Evolutionary conservation across 2,329 filamentous ascomycete genomes (phyloP), one percentile per base, ranked within the genome.

Genomic region (Furcasterigmium furcatum): DNA sequence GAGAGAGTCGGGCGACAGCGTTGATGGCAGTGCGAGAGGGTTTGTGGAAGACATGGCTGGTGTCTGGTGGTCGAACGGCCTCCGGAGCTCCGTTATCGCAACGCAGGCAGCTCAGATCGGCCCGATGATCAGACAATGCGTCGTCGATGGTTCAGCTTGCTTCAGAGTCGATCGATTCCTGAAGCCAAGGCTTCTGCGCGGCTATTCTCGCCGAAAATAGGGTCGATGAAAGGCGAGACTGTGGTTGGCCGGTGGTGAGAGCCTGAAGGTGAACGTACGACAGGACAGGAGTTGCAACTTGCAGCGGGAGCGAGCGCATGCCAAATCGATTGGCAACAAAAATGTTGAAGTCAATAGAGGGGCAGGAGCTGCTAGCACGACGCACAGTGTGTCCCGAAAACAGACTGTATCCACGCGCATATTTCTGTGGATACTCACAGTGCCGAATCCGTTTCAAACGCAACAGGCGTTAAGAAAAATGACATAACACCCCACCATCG

Each of bases 1-100:
- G 70, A 96, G 89, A 41, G 83, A 82, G 65, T 91, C 85, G 22
- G 91, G 87, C 41, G 88, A 80, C 51, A 94, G 86, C 46, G 85
- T 82, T 3, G 79, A 69, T 25, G 85, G 77, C 47, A 80, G 70
- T 51, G 72, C 70, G 59, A 77, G 72, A 19, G 67, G 71, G 58
- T 67, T 72, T 22, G 36, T 13, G 14, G 36, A 5, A 21, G 36
- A 25, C 36, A 39, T 39, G 36, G 36, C 20, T 39, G 34, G 9
- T 14, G 18, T 36, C 12, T 36, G n/a, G 34, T 18, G 34, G 19
- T 36, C n/a, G 34, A 19, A 36, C n/a, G 16, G 34, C 8, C 8
- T 34, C 5, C 18, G 34, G 34, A 27, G 24, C 24, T 27, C 24
- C 24, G 24, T 27, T 27, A 27, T 27, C 24, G 24, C 24, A n/a